Evolutionary conservation across 345 rosid species (phyloP).

Genomic region (Conringia planisiliqua): DNA sequence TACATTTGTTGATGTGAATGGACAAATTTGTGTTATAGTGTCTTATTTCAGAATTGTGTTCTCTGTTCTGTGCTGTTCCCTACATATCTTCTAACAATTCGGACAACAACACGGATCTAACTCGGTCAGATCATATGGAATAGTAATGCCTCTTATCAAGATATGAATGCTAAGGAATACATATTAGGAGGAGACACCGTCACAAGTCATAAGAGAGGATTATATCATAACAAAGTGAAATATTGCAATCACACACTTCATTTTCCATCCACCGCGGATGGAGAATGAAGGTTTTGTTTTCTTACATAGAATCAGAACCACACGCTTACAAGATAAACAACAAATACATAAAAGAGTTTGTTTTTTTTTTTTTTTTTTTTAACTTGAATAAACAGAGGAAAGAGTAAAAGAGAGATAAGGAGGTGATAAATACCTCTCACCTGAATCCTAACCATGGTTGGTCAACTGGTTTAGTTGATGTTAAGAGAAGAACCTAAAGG

Average conservation of each 20-base stretch:
- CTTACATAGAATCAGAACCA: conserved; percentile 26
- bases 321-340: conserved; percentile 24
- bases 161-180: not conserved
- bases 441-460: conserved; percentile 98
- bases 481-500: conserved; percentile 59
- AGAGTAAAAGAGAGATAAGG: conserved; percentile 30
- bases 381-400: conserved; percentile 25
- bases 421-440: conserved; percentile 40
- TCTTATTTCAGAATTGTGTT: not conserved
- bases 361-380: not conserved
- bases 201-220: not conserved
- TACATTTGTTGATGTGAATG: conserved; percentile 1
- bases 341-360: conserved; percentile 22
- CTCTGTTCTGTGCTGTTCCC: not conserved
- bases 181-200: not conserved
- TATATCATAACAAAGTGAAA: conserved; percentile 23
- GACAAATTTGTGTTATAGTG: not conserved
- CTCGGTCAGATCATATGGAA: not conserved
- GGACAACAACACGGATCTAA: not conserved
- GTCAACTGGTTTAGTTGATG: conserved; percentile 40
- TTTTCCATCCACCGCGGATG: conserved; percentile 30
- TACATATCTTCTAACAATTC: not conserved
- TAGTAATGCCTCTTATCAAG: not conserved
- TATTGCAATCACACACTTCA: conserved; percentile 23
- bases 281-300: conserved; percentile 30